phyloP scores from a whole-genome alignment of 2,329 filamentous ascomycete species.

The Talaromyces sp. region DNA sequence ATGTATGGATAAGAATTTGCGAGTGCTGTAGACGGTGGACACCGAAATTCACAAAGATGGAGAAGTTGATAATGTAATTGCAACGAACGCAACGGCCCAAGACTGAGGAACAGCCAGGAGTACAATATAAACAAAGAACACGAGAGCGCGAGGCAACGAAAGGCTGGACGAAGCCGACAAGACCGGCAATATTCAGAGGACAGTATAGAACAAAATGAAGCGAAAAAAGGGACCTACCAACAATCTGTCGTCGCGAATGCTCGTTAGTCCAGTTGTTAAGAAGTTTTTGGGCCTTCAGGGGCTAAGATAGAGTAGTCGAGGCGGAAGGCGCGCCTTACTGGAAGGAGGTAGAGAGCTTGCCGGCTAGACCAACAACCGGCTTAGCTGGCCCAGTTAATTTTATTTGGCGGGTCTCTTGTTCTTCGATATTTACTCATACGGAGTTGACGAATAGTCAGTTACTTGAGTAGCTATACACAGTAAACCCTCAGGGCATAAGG shows the following conservation, averaged over 20 bases:
- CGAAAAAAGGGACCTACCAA: slow-evolving; percentile 2
- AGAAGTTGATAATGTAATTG: background rate
- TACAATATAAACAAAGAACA: background rate
- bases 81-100: slow-evolving; percentile 1
- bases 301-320: slow-evolving; percentile 5
- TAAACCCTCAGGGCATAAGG: too few relatives aligned
- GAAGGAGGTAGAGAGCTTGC: background rate
- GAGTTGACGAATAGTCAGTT: too few relatives aligned
- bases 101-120: background rate
- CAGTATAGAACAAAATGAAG: background rate
- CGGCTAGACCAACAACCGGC: too few relatives aligned
- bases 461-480: background rate
- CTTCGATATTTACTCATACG: background rate
- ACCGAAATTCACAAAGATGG: background rate
- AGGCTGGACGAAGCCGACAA: background rate
- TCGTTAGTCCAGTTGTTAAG: background rate
- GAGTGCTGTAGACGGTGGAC: background rate
- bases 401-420: background rate
- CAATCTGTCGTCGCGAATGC: background rate
- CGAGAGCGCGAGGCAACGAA: background rate
- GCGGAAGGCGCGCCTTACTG: background rate
- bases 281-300: slow-evolving; percentile 8
- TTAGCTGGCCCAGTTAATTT: background rate
- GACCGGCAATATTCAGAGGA: background rate
- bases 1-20: background rate